phyloP scores from a whole-genome alignment of 352 stramenopile genomes.

The Phytophthora rubi region DNA sequence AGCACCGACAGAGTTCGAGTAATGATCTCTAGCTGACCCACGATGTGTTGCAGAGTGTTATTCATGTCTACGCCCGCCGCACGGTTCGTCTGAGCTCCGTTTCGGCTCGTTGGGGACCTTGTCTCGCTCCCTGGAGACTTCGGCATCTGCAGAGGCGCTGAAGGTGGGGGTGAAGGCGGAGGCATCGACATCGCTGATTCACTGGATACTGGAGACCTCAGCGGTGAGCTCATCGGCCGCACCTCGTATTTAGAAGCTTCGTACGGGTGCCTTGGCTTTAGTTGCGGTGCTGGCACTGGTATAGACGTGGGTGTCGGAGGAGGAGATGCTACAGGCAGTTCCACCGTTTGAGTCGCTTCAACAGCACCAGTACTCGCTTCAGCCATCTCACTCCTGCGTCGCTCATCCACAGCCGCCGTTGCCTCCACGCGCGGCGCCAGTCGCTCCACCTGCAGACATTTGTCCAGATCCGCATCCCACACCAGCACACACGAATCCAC shows the following conservation, averaged over 20 bases:
- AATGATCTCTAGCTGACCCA: slow-evolving; percentile 90
- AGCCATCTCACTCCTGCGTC: too few relatives aligned
- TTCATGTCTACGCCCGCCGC: slow-evolving; percentile 25
- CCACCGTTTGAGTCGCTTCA: background rate
- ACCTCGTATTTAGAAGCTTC: slow-evolving; percentile 46
- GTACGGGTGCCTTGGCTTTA: slow-evolving; percentile 51
- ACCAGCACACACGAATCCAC: slow-evolving; percentile 87
- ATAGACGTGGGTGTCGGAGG: slow-evolving; percentile 42
- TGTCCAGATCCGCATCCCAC: slow-evolving; percentile 85
- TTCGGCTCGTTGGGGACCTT: slow-evolving; percentile 17
- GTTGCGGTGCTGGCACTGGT: slow-evolving; percentile 42
- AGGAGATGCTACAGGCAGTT: slow-evolving; percentile 25
- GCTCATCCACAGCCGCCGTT: background rate
- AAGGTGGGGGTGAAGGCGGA: slow-evolving; percentile 16
- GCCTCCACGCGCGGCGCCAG: slow-evolving; percentile 10
- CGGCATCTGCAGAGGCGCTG: slow-evolving; percentile 5
- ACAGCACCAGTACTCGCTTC: background rate
- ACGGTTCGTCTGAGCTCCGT: slow-evolving; percentile 15
- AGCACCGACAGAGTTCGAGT: slow-evolving; percentile 84
- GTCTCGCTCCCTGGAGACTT: slow-evolving; percentile 26
- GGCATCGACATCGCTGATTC: slow-evolving; percentile 2
- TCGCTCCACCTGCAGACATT: slow-evolving; percentile 65
- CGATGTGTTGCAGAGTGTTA: slow-evolving; percentile 88
- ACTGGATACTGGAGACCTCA: slow-evolving; percentile 10
- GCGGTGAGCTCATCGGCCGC: slow-evolving; percentile 21